Conservation (phyloP, 108 stramenopile genomes). For the Craspedostauros australis region DNA sequence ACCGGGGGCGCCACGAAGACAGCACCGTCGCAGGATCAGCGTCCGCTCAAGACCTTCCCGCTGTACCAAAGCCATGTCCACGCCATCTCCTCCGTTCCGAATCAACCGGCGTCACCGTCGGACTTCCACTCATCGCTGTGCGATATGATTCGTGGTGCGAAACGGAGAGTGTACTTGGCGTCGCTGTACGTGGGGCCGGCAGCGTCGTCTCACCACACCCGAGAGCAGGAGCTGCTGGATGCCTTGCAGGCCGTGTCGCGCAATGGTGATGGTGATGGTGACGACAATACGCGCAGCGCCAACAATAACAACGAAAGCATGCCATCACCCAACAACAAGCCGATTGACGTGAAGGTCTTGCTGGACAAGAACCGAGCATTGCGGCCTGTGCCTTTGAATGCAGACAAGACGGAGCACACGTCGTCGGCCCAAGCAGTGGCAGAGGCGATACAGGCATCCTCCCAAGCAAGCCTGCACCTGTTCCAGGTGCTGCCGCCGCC, state of each 20-base stretch:
- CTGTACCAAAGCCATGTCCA: conserved; percentile 16
- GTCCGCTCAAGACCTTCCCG: conserved; percentile 1
- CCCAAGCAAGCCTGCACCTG: conserved; percentile 26
- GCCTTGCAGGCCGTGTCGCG: conserved; percentile 27
- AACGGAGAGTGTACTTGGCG: conserved; percentile 57
- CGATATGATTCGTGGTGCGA: conserved; percentile 47
- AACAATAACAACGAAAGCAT: no score
- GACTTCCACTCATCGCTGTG: conserved; percentile 67
- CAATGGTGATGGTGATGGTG: not conserved
- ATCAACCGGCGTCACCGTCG: conserved; percentile 26
- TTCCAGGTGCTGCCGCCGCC: conserved; percentile 50
- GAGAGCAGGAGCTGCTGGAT: conserved; percentile 45
- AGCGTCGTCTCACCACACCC: conserved; percentile 8
- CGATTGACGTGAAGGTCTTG: conserved; percentile 50
- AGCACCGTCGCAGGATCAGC: not conserved
- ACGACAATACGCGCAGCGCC: not conserved
- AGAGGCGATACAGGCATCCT: conserved; percentile 7
- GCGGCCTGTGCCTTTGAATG: conserved; percentile 46
- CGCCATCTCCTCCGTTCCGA: not conserved
- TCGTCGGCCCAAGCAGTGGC: conserved; percentile 37
- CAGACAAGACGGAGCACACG: conserved; percentile 9
- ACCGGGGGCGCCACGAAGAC: not conserved
- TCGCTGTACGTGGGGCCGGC: conserved; percentile 80
- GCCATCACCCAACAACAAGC: not conserved
- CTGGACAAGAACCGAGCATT: conserved; percentile 70